Percentiles rank a stretch among this genome's conserved stretches.
These are phyloP conservation scores for Zasmidium angulare DNA, from an alignment of 2,329 filamentous ascomycete genomes.

Conservation along the genomic window DNA sequence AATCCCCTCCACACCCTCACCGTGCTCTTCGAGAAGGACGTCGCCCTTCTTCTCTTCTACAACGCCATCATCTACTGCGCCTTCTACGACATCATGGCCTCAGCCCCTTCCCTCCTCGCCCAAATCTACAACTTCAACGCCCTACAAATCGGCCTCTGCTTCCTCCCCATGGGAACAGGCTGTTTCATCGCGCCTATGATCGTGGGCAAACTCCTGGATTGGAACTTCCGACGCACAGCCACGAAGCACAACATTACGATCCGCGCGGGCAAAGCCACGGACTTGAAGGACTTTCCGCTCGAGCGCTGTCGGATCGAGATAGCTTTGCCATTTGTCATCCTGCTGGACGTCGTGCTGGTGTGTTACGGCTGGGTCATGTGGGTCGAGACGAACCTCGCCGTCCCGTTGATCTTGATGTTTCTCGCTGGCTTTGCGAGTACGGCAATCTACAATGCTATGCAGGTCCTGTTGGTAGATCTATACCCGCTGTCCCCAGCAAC, in stretches of 20 bases:
- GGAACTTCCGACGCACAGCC: conserved; percentile 71
- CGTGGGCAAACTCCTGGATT: conserved; percentile 62
- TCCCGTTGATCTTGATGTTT: conserved; percentile 49
- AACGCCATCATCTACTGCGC: conserved; percentile 41
- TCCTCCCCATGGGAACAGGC: conserved; percentile 38
- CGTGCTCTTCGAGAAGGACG: conserved; percentile 36
- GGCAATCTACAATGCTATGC: conserved; percentile 56
- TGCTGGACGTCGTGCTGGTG: conserved; percentile 34
- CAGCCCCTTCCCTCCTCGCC: conserved; percentile 44
- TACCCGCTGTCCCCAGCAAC: conserved; percentile 42
- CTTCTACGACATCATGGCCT: conserved; percentile 49
- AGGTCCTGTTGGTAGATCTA: conserved; percentile 44
- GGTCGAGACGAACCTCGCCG: conserved; percentile 38
- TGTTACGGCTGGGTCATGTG: conserved; percentile 45
- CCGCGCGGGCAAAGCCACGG: conserved; percentile 56
- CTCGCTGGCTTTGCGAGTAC: conserved; percentile 57
- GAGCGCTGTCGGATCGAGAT: conserved; percentile 45
- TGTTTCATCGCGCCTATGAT: conserved; percentile 37
- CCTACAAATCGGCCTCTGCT: conserved; percentile 26
- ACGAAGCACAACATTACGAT: conserved; percentile 60
- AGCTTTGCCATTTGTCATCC: conserved; percentile 36
- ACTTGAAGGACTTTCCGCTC: conserved; percentile 52
- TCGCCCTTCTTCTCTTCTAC: conserved; percentile 25
- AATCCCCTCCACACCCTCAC: conserved; percentile 45
- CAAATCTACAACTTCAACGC: conserved; percentile 35